Evolutionary conservation across 1,139 yeast genomes (phyloP), one percentile per base, ranked within the genome.

Genomic region (Suhomyces chickasaworum): DNA sequence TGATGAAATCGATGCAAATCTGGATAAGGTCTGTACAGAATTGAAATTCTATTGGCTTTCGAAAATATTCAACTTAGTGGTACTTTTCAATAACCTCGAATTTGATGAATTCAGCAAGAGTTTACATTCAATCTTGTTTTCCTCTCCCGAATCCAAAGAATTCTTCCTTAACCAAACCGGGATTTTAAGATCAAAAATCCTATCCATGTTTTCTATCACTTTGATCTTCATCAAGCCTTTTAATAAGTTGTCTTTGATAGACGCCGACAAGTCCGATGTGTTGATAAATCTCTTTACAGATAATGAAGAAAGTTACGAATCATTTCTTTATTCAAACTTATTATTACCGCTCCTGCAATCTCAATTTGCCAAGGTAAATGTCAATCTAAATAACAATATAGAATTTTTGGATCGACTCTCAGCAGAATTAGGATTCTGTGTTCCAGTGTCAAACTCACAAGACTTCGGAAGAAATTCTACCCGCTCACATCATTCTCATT

Each of bases 221-320:
- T 50, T 61, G 23, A 52, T 69, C 1, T 61, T 67, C 12, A 45
- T 63, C 12, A 59, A 62, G 43, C 70, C 75, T 4, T 68, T 68
- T 51, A 61, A 58, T 37, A 58, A 58, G n/a, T 53, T 69, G 37
- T 51, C 63, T 1, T 56, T 66, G 29, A 44, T 56, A 10, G 59
- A 58, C 21, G 44, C 55, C 7, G 60, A 58, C 22, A 49, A 53
- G 13, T 50, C 53, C 25, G 65, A 63, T 39, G 34, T 45, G 1
- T 37, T 65, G 1, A 48, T 63, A 13, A 65, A 64, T 45, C 47
- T 59, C 31, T 56, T 53, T 41, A 56, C 55, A 15, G 50, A 52
- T 6, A 48, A 54, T 21, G 62, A 59, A 12, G 10, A 37, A 7
- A 39, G 50, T n/a, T 51, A 45, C 25, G 65, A 61, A 43, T 44